A percentile compares a stretch with the other conserved stretches of the same genome.
These are phyloP conservation scores for Rubia balearica DNA, from an alignment of 305 asterid species.

Conservation along the genomic window DNA sequence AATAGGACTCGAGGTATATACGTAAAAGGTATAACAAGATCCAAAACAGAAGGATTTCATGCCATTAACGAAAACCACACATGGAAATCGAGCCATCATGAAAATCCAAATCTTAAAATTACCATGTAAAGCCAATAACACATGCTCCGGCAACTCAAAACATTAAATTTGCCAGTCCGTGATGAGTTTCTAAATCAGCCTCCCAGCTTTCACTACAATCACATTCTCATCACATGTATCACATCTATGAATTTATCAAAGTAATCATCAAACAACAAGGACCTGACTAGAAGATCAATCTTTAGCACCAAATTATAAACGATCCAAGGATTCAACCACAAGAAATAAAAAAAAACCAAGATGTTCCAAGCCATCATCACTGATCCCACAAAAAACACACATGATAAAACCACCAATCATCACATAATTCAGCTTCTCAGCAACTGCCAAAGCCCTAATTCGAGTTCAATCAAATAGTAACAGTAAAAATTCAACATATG, in stretches of 20 bases:
- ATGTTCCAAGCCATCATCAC: background rate
- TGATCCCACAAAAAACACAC: background rate
- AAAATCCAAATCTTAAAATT: background rate
- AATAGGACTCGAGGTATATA: background rate
- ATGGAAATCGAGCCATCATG: background rate
- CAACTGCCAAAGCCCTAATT: background rate
- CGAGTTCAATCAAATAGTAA: background rate
- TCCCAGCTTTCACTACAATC: background rate
- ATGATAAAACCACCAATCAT: background rate
- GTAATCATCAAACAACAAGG: background rate
- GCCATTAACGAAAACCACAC: background rate
- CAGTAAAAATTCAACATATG: background rate
- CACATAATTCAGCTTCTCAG: background rate
- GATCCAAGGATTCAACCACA: background rate
- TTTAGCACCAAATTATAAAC: background rate
- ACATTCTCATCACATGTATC: background rate
- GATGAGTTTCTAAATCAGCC: background rate
- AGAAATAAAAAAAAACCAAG: background rate
- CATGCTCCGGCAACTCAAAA: too few species aligned
- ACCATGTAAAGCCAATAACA: conserved; percentile 1
- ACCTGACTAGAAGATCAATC: background rate
- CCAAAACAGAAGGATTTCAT: background rate
- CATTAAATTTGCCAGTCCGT: background rate
- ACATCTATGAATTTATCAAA: background rate
- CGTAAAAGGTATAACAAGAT: background rate